Conservation (phyloP, 352 stramenopile genomes). For the Globisporangium canariense region DNA sequence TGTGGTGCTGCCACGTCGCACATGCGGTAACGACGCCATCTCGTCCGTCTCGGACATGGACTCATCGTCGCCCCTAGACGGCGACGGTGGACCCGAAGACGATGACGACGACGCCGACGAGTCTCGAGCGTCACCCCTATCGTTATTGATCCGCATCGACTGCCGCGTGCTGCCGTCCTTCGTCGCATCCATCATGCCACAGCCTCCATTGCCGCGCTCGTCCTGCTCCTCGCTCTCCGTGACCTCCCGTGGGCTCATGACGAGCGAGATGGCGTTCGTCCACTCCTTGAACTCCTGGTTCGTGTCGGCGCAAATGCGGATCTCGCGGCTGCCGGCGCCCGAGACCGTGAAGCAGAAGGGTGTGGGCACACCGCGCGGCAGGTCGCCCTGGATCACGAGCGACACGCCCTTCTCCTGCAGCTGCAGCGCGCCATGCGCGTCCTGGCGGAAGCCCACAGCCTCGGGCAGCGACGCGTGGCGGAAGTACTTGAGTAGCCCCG, state of each 20-base stretch:
- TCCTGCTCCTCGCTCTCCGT: not conserved
- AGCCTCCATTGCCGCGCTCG: not conserved
- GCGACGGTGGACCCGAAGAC: conserved; percentile 14
- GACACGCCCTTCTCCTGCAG: conserved; percentile 48
- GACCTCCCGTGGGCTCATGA: conserved; percentile 44
- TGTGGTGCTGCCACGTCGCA: not conserved
- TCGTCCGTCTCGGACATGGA: conserved; percentile 10
- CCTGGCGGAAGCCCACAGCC: conserved; percentile 44
- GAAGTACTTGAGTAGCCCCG: conserved; percentile 69
- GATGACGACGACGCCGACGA: conserved; percentile 16
- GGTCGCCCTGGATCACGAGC: conserved; percentile 68
- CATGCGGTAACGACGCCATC: not conserved
- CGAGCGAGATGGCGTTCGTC: conserved; percentile 65
- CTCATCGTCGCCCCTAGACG: conserved; percentile 10
- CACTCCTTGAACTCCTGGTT: conserved; percentile 72
- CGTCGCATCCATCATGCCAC: not conserved
- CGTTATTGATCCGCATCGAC: not conserved
- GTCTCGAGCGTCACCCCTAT: not conserved
- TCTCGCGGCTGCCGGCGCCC: conserved; percentile 28
- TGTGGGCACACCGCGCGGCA: conserved; percentile 63
- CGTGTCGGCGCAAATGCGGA: conserved; percentile 66
- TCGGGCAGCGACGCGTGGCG: conserved; percentile 60
- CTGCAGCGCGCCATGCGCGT: conserved; percentile 51
- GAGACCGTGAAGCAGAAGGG: conserved; percentile 78
- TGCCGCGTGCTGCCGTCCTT: not conserved